Percentiles rank a stretch among this genome's conserved stretches.
phyloP scores from a whole-genome alignment of 164 flowering plant species.

The Warburgia ugandensis region DNA sequence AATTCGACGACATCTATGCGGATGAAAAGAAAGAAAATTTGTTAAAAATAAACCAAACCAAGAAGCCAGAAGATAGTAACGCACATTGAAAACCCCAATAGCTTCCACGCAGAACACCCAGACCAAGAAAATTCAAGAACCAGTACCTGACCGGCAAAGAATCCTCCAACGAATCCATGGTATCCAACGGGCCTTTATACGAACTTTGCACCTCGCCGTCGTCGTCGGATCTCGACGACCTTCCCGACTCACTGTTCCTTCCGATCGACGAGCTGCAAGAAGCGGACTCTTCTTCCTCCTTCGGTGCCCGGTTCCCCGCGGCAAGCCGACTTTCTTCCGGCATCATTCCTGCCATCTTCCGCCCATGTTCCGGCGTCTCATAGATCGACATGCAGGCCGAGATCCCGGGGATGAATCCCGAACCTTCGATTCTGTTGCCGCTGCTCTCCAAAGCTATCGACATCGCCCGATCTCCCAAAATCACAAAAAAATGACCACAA shows the following conservation, averaged over 20 bases:
- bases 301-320: constrained; percentile 2
- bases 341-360: neutral
- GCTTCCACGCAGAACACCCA: too few relatives aligned
- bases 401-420: constrained; percentile 21
- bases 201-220: constrained; percentile 62
- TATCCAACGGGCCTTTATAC: constrained; percentile 53
- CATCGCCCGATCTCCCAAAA: constrained; percentile 11
- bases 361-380: constrained; percentile 18
- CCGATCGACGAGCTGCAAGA: constrained; percentile 54
- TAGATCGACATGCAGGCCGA: constrained; percentile 13
- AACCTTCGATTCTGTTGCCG: constrained; percentile 17
- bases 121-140: neutral
- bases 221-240: constrained; percentile 17
- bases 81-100: neutral
- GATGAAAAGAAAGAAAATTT: too few relatives aligned
- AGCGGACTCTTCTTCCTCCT: constrained; percentile 11
- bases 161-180: constrained; percentile 58
- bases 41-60: too few relatives aligned
- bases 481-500: neutral
- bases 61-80: neutral
- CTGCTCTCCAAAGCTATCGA: constrained; percentile 29
- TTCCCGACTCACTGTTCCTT: constrained; percentile 39
- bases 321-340: constrained; percentile 7
- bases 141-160: constrained; percentile 57
- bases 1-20: too few relatives aligned